Evolutionary conservation across 1,139 yeast species (phyloP), one percentile per base, ranked within the genome.

Genomic region (Diutina mesorugosa): DNA sequence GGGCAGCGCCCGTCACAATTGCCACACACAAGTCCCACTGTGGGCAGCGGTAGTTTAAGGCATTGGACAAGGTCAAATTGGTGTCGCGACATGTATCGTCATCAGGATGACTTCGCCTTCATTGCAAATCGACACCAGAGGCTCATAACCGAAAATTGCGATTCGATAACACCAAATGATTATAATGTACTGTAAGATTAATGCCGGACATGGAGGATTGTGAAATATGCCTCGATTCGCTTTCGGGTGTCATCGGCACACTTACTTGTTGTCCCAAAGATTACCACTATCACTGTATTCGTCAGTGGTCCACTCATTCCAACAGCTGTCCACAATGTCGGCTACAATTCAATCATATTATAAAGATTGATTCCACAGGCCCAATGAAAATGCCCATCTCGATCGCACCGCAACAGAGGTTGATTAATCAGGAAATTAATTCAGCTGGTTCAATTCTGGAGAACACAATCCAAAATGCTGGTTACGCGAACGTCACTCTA

Each of bases 1-100:
- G 97, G 97, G 65, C 99, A 91, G 61, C 85, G 77, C 1, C 97
- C 98, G 65, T 91, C 97, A 68, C 99, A 91, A 67, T 80, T 87
- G 47, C 81, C 83, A 65, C 99, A 91, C 8, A 91, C 75, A 58
- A 77, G 71, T 0, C 96, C 97, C 6, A 81, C 68, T 41, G 73
- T 69, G 0, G 83, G 78, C 1, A 98, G 97, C 1, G 97, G 90
- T 64, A 84, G 95, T 65, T 87, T 88, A 79, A 88, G 75, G 67
- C 98, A 91, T 73, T 87, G 85, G 4, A 88, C 81, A 45, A 91
- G 77, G 67, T 91, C 98, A 59, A 86, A 84, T 67, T 90, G 96
- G 68, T 90, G 97, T 59, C 95, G 84, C 3, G 97, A 89, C 97
- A 90, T 90, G 51, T 29, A 16, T 30, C 14, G 29, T 29, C 8